These are phyloP conservation scores for Kwoniella sp. DNA, from an alignment of 768 basidiomycete species.

Conservation along the genomic window DNA sequence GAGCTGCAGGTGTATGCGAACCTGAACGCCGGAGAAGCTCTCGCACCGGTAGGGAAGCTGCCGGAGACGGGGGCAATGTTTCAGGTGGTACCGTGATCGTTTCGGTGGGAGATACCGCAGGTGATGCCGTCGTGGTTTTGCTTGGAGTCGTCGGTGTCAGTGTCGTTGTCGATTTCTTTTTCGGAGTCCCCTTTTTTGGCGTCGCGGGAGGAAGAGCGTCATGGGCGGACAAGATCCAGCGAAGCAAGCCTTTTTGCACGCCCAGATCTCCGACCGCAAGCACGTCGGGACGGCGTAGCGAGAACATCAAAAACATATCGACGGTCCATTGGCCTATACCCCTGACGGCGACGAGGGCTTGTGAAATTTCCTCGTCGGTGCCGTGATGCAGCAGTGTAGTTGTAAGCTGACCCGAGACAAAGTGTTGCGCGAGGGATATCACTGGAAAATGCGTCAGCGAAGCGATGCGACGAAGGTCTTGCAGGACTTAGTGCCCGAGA, in stretches of 20 bases:
- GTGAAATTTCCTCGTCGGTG: slow-evolving; percentile 72
- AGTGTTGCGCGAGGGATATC: slow-evolving; percentile 74
- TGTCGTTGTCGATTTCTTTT: slow-evolving; percentile 31
- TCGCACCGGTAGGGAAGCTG: slow-evolving; percentile 31
- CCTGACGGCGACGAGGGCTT: slow-evolving; percentile 74
- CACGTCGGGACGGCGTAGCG: slow-evolving; percentile 78
- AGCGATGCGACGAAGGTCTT: too few relatives aligned
- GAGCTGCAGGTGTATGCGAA: slow-evolving; percentile 31
- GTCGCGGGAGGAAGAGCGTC: slow-evolving; percentile 29
- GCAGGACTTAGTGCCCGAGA: not conserved
- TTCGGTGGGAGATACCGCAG: slow-evolving; percentile 23
- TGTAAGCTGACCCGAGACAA: slow-evolving; percentile 77
- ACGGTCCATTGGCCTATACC: slow-evolving; percentile 73
- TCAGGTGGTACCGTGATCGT: slow-evolving; percentile 22
- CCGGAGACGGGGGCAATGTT: slow-evolving; percentile 24
- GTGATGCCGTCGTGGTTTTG: too few relatives aligned
- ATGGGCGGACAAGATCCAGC: slow-evolving; percentile 53
- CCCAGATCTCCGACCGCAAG: slow-evolving; percentile 77
- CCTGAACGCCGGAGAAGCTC: slow-evolving; percentile 1
- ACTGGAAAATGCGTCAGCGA: slow-evolving; percentile 60
- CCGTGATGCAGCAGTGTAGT: slow-evolving; percentile 71
- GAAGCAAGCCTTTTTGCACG: slow-evolving; percentile 64
- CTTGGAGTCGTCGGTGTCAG: slow-evolving; percentile 25
- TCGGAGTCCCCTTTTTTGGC: slow-evolving; percentile 10
- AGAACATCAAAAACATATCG: slow-evolving; percentile 93